These are phyloP conservation scores for Boletus calvinii DNA, from an alignment of 1,284 basidiomycete species.

Conservation along the genomic window DNA sequence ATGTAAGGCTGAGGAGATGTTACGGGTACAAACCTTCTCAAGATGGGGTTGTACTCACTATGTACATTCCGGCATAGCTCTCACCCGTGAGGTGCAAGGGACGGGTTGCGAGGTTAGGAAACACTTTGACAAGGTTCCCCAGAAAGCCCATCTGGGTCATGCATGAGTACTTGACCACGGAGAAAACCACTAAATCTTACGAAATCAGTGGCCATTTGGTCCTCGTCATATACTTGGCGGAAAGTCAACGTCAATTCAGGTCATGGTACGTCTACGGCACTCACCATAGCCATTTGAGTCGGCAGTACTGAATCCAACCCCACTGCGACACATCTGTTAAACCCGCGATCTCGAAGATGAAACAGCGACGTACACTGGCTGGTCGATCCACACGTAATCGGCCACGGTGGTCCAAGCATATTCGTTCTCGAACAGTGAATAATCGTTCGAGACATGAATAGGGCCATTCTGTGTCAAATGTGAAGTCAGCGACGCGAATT, in stretches of 20 bases:
- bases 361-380: constrained; percentile 55
- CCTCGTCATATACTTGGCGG: constrained; percentile 55
- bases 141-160: constrained; percentile 62
- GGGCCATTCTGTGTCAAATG: constrained; percentile 57
- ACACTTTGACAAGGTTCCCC: constrained; percentile 62
- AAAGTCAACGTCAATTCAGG: constrained; percentile 3
- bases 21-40: neutral
- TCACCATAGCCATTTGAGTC: constrained; percentile 58
- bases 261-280: constrained; percentile 20
- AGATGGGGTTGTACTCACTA: constrained; percentile 40
- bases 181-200: constrained; percentile 39
- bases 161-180: neutral
- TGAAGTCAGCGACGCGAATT: neutral
- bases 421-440: constrained; percentile 48
- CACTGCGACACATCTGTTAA: constrained; percentile 37
- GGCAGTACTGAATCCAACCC: constrained; percentile 64
- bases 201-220: constrained; percentile 69
- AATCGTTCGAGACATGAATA: constrained; percentile 51
- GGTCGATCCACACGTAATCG: constrained; percentile 73
- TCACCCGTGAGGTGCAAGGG: constrained; percentile 65
- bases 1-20: constrained; percentile 60
- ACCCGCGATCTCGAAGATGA: neutral
- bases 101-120: constrained; percentile 58
- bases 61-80: constrained; percentile 66
- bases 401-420: constrained; percentile 59